Evolutionary conservation across 2,329 filamentous ascomycete genomes (phyloP), one percentile per base, ranked within the genome.

Genomic region (Iodosphaeria phyllophila): DNA sequence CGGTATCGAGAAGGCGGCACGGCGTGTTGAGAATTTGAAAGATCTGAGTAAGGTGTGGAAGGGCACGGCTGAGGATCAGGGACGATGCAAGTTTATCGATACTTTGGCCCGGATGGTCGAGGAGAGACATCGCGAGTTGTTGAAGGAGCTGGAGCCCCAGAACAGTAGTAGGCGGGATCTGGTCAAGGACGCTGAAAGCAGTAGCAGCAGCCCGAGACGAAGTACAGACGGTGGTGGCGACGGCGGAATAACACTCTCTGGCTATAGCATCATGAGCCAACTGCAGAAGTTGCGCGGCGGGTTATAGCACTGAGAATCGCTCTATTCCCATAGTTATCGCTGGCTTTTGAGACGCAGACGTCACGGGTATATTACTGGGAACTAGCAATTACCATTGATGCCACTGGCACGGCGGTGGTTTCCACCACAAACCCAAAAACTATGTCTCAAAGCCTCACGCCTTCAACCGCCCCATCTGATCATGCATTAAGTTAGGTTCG

Each of bases 21-120:
- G 62, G 28, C 60, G 79, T 22, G 72, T 95, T 9, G 74, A 82
- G 40, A 70, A 78, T 42, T 58, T 95, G 28, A 74, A 82, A 40
- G 64, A 72, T 32, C 51, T 95, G 33, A 69, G 71, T 4, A 53
- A 53, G n/a, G 72, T 98, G 13, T 98, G 89, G 84, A 86, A 77
- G 45, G 83, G 83, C n/a, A 93, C 89, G 3, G 76, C 79, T 0
- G 89, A 98, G 52, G 89, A 95, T 47, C 91, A 79, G 50, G 80
- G 82, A 5, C 60, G 89, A 26, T 54, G 54, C 7, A 77, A 69
- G 40, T 83, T 93, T 43, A 73, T 98, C 11, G 86, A 95, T 34
- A 63, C 64, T 25, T 47, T 98, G 38, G 70, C 72, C 17, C 82
- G 72, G 54, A 63, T 80, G 49, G 79, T 92, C 2, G 83, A 93